Percentiles rank a stretch among this genome's conserved stretches.
Conservation (phyloP, 2,329 filamentous ascomycete species). For the Nannizziopsis barbatae region DNA sequence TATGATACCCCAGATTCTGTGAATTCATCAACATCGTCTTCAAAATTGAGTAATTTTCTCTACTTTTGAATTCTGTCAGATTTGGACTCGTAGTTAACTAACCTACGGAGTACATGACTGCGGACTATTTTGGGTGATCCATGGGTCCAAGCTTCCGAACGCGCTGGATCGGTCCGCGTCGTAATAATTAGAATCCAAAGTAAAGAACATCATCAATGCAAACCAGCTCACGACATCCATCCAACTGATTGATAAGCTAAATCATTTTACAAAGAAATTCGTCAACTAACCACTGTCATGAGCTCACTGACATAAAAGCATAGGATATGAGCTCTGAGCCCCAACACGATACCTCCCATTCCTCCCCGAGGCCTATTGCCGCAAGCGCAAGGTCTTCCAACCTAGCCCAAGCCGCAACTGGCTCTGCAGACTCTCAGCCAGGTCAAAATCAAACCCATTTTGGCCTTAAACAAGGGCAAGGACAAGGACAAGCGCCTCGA, state of each 20-base stretch:
- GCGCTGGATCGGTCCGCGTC: no score
- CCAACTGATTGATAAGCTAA: not conserved
- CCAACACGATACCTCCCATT: conserved; percentile 5
- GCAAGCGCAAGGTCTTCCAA: not conserved
- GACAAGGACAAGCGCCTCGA: not conserved
- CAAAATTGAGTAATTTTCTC: not conserved
- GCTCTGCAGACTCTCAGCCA: conserved; percentile 1
- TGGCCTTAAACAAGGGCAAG: not conserved
- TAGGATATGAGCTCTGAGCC: not conserved
- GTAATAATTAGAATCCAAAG: no score
- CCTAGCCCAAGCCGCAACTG: not conserved
- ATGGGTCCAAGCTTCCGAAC: no score
- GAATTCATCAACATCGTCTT: no score
- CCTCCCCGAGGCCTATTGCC: conserved; percentile 3
- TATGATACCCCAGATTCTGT: conserved; percentile 4
- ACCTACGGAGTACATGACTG: no score
- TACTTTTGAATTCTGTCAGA: not conserved
- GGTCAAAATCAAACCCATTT: not conserved
- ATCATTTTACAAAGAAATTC: not conserved
- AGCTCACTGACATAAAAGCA: no score
- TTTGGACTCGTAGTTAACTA: no score
- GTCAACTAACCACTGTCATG: no score
- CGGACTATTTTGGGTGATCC: no score
- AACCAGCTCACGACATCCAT: not conserved
- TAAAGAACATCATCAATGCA: not conserved